Evolutionary conservation across 140 eudicot species (phyloP), one percentile per base, ranked within the genome.

Genomic region (Oenanthe javanica): DNA sequence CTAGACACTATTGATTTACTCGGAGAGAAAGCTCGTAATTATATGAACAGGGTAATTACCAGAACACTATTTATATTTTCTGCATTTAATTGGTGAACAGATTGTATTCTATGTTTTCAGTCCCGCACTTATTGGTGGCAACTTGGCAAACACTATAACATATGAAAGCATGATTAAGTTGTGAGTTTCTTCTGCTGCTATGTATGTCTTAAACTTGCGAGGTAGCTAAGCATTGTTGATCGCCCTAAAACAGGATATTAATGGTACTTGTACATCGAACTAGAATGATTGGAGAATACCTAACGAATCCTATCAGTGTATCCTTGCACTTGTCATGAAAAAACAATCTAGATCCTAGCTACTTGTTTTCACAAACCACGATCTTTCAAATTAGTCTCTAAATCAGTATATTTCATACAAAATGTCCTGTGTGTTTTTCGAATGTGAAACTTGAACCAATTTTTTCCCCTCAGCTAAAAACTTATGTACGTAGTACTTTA

Each of bases 21-120:
- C n/a, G 97, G 96, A 21, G 84, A 87, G 9, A 81, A 76, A 77
- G 85, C 96, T 6, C 81, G 96, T 77, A 86, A 87, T 77, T 87
- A 89, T 51, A 40, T 92, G 82, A 92, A 92, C 66, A 83, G 84
- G 40, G 97, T 89, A 82, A 81, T 87, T 55, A 15, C 1, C 0
- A 1, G 9, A 0, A 4, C 8, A 48, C 63, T 0, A 16, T 0
- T 54, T 16, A 0, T 55, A 16, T 18, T 18, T 48, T 48, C 13
- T 7, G 51, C 46, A 43, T 0, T 43, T 43, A 0, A 43, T 66
- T 52, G 88, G 83, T 80, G 76, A 54, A 80, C 96, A 94, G 98
- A 83, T 94, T 83, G 96, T 89, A 9, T 94, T 94, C 86, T 94
- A 66, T 84, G 96, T 94, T 67, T 90, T 89, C 83, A 94, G 84